Evolutionary conservation across 768 basidiomycete species (phyloP), one percentile per base, ranked within the genome.

Genomic region (Dendrothele bispora): DNA sequence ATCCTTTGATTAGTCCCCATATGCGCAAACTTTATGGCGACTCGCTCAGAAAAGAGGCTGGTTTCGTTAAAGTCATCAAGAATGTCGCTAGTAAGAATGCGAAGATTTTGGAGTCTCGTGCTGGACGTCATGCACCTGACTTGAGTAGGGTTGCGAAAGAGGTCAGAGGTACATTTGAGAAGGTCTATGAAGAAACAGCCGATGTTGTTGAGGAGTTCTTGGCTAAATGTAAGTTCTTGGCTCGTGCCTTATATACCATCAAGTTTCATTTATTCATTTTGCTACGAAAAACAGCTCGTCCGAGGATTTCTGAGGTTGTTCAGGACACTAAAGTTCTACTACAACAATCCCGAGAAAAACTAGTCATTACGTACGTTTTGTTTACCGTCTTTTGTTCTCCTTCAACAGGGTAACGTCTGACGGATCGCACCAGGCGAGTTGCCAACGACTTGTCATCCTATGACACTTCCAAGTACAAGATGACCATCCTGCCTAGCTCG

Each of bases 21-120:
- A 98, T 98, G 97, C 84, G 81, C 52, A 93, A 91, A 62, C 75
- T 98, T 17, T 99, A 99, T 64, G 95, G 97, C 3, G 84, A 95
- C 59, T 84, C 88, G 12, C 72, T 99, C 11, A 85, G 97, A 53
- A 92, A 94, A 67, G 95, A 98, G 49, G 95, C 95, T 1, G 97
- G 97, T 43, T 89, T 98, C 54, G 91, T 95, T 57, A 97, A 98
- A 72, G 95, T 98, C n/a, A 86, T 99, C 66, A 95, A 94, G 69
- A 89, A 78, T 50, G 91, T 95, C 8, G 94, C 94, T 3, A 84
- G 78, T 60, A 86, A 85, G 70, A 91, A 92, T 52, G 90, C 84
- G 0, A 78, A 79, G 24, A 74, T 88, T 6, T 62, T 95, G 21
- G 89, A 91, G 58, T 80, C 78, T 8, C 79, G 81, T 25, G 89